phyloP scores from a whole-genome alignment of 1,284 basidiomycete species.

The Cystobasidium sp. region DNA sequence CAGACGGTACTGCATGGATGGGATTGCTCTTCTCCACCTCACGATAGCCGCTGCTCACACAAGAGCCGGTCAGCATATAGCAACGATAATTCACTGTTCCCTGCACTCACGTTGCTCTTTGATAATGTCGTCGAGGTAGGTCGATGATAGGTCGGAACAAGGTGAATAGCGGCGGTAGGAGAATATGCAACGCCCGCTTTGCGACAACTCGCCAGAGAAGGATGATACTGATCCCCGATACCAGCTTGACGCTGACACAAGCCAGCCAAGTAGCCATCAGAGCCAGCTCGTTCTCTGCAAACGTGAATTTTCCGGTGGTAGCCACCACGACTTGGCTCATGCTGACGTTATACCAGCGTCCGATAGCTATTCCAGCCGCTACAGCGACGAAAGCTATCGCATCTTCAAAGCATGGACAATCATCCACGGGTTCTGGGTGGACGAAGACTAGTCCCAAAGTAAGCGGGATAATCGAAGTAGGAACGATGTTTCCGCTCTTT shows the following conservation, averaged over 20 bases:
- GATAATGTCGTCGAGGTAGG: conserved; percentile 58
- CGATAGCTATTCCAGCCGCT: conserved; percentile 73
- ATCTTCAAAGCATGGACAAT: conserved; percentile 98
- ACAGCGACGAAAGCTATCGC: conserved; percentile 90
- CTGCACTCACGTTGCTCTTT: conserved; percentile 70
- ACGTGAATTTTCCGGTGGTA: conserved; percentile 4
- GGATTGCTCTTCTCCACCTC: conserved; percentile 66
- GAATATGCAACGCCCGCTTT: conserved; percentile 71
- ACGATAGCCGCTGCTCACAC: conserved; percentile 64
- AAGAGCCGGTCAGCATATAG: conserved; percentile 11
- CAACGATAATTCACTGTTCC: neutral
- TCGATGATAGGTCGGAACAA: conserved; percentile 63
- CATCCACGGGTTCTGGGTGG: conserved; percentile 84
- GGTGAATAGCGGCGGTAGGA: conserved; percentile 81
- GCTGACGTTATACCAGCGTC: conserved; percentile 63
- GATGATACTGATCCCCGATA: conserved; percentile 48
- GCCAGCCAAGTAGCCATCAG: conserved; percentile 38
- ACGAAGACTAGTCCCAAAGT: conserved; percentile 74
- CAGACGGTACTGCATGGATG: conserved; percentile 76
- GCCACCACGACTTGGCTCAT: neutral
- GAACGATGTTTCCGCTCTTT: conserved; percentile 11
- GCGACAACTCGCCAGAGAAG: conserved; percentile 64
- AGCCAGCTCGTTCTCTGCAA: neutral
- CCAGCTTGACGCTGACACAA: conserved; percentile 46
- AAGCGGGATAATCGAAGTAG: conserved; percentile 63